A percentile compares a stretch with the other conserved stretches of the same genome.
These are phyloP conservation scores for Salvia sclarea DNA, from an alignment of 305 asterid genomes.

Conservation along the genomic window DNA sequence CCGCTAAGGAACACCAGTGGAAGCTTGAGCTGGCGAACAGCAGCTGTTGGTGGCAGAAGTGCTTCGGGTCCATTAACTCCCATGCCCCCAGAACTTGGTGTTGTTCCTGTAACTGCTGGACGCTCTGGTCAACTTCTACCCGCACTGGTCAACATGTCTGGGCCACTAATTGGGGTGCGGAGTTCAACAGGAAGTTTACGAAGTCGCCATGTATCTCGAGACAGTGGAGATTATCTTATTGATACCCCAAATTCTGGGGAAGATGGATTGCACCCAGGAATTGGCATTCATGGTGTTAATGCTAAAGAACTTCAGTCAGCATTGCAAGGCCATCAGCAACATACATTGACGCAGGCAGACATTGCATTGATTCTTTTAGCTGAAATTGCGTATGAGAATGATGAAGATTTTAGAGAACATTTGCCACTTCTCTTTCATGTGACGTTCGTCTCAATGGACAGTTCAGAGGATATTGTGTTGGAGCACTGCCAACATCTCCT, in stretches of 20 bases:
- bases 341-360: slow-evolving; percentile 90
- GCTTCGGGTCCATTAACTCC: slow-evolving; percentile 98
- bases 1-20: slow-evolving; percentile 97
- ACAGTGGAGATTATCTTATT: slow-evolving; percentile 92
- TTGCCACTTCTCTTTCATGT: slow-evolving; percentile 96
- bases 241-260: slow-evolving; percentile 98
- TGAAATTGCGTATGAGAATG: slow-evolving; percentile 97
- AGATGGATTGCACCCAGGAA: slow-evolving; percentile 77
- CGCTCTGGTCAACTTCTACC: slow-evolving; percentile 99
- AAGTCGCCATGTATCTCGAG: slow-evolving; percentile 97
- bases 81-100: slow-evolving; percentile 89
- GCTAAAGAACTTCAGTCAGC: slow-evolving; percentile 99
- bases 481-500: slow-evolving; percentile 99
- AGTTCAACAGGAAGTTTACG: slow-evolving; percentile 98
- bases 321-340: slow-evolving; percentile 98
- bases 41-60: slow-evolving; percentile 94
- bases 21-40: slow-evolving; percentile 99
- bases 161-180: slow-evolving; percentile 95
- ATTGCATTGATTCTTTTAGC: slow-evolving; percentile 92
- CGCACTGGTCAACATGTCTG: slow-evolving; percentile 93
- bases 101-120: slow-evolving; percentile 82
- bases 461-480: slow-evolving; percentile 98
- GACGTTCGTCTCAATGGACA: slow-evolving; percentile 99
- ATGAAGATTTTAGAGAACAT: slow-evolving; percentile 98
- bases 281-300: slow-evolving; percentile 70